Conservation (phyloP, 352 stramenopile genomes). For the Phytophthora boehmeriae region DNA sequence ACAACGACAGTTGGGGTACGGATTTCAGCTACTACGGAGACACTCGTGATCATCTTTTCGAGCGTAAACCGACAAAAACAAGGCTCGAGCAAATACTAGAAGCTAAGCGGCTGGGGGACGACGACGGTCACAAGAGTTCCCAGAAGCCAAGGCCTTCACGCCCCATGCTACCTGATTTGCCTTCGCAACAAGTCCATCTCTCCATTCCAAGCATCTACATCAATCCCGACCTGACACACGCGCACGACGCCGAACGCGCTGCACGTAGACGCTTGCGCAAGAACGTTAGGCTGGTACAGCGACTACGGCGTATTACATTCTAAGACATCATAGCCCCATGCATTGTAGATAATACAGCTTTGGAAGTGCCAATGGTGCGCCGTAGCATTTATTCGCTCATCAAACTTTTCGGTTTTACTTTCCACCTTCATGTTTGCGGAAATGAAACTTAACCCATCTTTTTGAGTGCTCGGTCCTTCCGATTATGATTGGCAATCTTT, state of each 20-base stretch:
- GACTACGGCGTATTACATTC: constrained; percentile 55
- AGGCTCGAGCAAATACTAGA: constrained; percentile 28
- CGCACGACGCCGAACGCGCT: constrained; percentile 44
- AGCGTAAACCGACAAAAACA: constrained; percentile 19
- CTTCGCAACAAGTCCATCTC: constrained; percentile 43
- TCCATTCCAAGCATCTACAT: constrained; percentile 68
- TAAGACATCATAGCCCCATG: constrained; percentile 7
- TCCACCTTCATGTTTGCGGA: too few relatives aligned
- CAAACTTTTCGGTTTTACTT: too few relatives aligned
- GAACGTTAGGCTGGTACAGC: constrained; percentile 47
- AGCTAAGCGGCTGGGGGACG: constrained; percentile 14
- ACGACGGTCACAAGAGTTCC: constrained; percentile 17
- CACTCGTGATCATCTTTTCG: constrained; percentile 17
- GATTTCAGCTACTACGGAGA: constrained; percentile 5
- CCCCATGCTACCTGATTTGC: constrained; percentile 26
- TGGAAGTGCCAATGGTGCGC: too few relatives aligned
- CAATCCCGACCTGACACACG: constrained; percentile 49
- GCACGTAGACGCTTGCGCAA: constrained; percentile 44
- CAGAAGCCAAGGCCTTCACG: constrained; percentile 24
- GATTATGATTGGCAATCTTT: constrained; percentile 81
- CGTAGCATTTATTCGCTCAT: too few relatives aligned
- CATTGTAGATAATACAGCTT: too few relatives aligned
- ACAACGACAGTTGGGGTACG: constrained; percentile 20
- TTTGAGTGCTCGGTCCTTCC: constrained; percentile 83
- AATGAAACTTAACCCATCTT: constrained; percentile 50